Evolutionary conservation across 176 grass and related monocot species (phyloP).

Genomic region (Hsuehochloa calcarea): DNA sequence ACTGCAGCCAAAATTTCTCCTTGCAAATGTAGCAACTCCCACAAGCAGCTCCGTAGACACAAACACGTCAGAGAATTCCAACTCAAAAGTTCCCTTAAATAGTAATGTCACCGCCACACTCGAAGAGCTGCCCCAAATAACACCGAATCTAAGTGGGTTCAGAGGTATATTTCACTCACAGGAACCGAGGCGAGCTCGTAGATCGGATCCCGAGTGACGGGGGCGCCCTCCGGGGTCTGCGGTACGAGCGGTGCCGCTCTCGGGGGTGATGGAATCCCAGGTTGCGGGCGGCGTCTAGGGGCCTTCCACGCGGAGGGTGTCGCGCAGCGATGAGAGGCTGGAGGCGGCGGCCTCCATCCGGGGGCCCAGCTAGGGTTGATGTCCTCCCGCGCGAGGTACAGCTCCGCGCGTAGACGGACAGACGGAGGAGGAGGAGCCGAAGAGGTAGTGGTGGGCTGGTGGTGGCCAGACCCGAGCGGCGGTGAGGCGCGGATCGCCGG

Average conservation of each 20-base stretch:
- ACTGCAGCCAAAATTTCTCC: not conserved
- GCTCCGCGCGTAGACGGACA: not conserved
- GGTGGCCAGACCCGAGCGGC: not conserved
- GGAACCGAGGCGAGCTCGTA: constrained; percentile 63
- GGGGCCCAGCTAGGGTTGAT: constrained; percentile 36
- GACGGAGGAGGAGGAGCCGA: not conserved
- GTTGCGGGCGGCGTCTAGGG: constrained; percentile 52
- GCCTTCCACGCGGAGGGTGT: constrained; percentile 55
- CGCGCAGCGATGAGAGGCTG: constrained; percentile 64
- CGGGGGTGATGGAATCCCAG: constrained; percentile 61
- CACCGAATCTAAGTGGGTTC: not conserved
- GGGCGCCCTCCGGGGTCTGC: not conserved
- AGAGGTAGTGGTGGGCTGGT: not conserved
- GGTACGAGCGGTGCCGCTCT: constrained; percentile 30
- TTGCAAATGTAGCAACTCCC: not conserved
- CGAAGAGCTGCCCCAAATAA: not conserved
- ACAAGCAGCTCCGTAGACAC: not conserved
- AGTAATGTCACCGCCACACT: not conserved
- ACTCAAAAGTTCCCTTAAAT: not conserved
- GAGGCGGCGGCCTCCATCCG: constrained; percentile 69
- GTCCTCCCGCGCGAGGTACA: not conserved
- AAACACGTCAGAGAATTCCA: constrained; percentile 17
- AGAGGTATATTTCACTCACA: constrained; percentile 40
- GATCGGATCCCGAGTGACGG: constrained; percentile 43
- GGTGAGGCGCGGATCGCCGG: not conserved